phyloP scores from a whole-genome alignment of 805 yeast genomes.

The Wilhelminamyces savonicus region DNA sequence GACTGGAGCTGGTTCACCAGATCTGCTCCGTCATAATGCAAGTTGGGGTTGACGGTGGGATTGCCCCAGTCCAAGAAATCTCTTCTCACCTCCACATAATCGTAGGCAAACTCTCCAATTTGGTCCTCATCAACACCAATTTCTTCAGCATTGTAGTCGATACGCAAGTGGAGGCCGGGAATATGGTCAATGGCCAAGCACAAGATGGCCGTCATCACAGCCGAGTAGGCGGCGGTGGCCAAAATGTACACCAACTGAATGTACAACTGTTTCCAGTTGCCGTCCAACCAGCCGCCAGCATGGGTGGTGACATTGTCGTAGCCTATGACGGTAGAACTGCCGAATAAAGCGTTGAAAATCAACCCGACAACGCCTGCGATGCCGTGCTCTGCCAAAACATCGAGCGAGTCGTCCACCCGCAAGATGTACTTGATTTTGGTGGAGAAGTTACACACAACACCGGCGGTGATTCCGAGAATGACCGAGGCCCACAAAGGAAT shows the following conservation, averaged over 20 bases:
- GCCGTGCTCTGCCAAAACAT: constrained; percentile 98
- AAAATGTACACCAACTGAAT: constrained; percentile 79
- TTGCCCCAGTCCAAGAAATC: constrained; percentile 63
- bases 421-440: constrained; percentile 80
- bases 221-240: constrained; percentile 70
- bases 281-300: constrained; percentile 88
- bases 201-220: constrained; percentile 69
- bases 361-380: constrained; percentile 90
- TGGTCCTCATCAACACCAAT: constrained; percentile 94
- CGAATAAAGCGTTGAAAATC: constrained; percentile 84
- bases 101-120: constrained; percentile 98
- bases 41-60: constrained; percentile 10
- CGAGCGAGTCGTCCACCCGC: constrained; percentile 86
- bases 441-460: constrained; percentile 80
- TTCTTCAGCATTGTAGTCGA: constrained; percentile 79
- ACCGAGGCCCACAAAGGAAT: constrained; percentile 91
- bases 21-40: too few species aligned
- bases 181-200: constrained; percentile 68
- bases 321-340: constrained; percentile 81
- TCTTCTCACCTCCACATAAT: constrained; percentile 93
- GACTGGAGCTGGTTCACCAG: too few species aligned
- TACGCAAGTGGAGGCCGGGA: constrained; percentile 79
- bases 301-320: constrained; percentile 83
- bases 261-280: constrained; percentile 86
- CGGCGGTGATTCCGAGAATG: constrained; percentile 74